A percentile compares a stretch with the other conserved stretches of the same genome.
Conservation (phyloP, 495 filamentous ascomycete species). For the Lasiosphaeria hispida region DNA sequence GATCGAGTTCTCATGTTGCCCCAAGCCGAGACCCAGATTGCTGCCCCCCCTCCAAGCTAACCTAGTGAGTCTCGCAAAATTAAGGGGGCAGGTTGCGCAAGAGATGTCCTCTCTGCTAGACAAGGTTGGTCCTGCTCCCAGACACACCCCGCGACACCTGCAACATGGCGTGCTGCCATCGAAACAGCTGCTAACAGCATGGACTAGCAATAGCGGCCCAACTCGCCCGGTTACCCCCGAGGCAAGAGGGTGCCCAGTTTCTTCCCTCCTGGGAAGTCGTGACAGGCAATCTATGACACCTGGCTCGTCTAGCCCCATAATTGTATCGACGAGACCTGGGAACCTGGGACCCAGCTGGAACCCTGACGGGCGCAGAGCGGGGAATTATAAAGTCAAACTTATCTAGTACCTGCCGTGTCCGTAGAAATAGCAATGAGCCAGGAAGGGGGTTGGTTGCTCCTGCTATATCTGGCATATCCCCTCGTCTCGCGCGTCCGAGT, state of each 20-base stretch:
- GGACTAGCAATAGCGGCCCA: background rate
- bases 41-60: background rate
- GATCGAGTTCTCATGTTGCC: background rate
- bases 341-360: constrained; percentile 5
- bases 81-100: background rate
- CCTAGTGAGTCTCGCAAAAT: constrained; percentile 7
- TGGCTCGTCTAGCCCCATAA: constrained; percentile 8
- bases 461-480: constrained; percentile 30
- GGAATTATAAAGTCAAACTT: constrained; percentile 7
- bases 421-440: background rate
- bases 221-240: too few relatives aligned
- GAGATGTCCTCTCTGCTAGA: background rate
- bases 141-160: too few relatives aligned
- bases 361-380: constrained; percentile 11
- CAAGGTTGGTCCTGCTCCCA: background rate
- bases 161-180: too few relatives aligned
- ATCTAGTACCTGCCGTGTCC: background rate
- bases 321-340: constrained; percentile 4
- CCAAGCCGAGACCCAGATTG: constrained; percentile 14
- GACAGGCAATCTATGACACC: constrained; percentile 14
- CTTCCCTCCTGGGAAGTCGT: constrained; percentile 11
- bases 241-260: background rate
- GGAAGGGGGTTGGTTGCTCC: constrained; percentile 10
- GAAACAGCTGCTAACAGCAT: constrained; percentile 4
- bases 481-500: constrained; percentile 13